These are phyloP conservation scores for Casaregolazyma suthepensis DNA, from an alignment of 1,139 yeast species.

Conservation along the genomic window DNA sequence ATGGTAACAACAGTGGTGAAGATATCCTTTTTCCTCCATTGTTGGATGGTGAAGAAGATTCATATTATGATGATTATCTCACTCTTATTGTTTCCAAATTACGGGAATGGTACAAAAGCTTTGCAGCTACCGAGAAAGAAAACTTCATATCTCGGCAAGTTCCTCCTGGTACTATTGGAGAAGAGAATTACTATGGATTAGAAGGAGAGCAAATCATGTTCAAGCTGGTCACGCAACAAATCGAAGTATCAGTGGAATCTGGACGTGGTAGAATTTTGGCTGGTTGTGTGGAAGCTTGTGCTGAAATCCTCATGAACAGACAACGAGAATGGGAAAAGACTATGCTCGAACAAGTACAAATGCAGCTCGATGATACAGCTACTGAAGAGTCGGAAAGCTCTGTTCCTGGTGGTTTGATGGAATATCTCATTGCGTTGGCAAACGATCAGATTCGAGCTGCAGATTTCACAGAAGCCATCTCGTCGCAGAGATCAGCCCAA, in stretches of 20 bases:
- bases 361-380: slow-evolving; percentile 36
- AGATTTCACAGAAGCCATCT: slow-evolving; percentile 68
- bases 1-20: slow-evolving; percentile 25
- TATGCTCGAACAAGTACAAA: slow-evolving; percentile 55
- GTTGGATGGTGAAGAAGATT: slow-evolving; percentile 61
- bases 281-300: slow-evolving; percentile 78
- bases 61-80: slow-evolving; percentile 63
- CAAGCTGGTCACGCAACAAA: slow-evolving; percentile 81
- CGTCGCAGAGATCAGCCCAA: slow-evolving; percentile 55
- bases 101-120: slow-evolving; percentile 73
- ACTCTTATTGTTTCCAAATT: slow-evolving; percentile 62
- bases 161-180: slow-evolving; percentile 67
- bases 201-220: slow-evolving; percentile 67
- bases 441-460: slow-evolving; percentile 87
- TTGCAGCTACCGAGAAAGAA: slow-evolving; percentile 57
- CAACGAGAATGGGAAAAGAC: slow-evolving; percentile 55
- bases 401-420: slow-evolving; percentile 72
- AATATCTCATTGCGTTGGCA: slow-evolving; percentile 76
- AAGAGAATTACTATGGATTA: slow-evolving; percentile 45
- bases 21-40: slow-evolving; percentile 38
- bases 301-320: slow-evolving; percentile 52
- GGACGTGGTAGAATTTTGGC: slow-evolving; percentile 76
- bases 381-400: slow-evolving; percentile 45
- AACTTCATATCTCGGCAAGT: slow-evolving; percentile 55
- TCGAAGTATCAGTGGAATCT: slow-evolving; percentile 87